phyloP scores from a whole-genome alignment of 768 basidiomycete species.

The Amanita pseudoporphyria region DNA sequence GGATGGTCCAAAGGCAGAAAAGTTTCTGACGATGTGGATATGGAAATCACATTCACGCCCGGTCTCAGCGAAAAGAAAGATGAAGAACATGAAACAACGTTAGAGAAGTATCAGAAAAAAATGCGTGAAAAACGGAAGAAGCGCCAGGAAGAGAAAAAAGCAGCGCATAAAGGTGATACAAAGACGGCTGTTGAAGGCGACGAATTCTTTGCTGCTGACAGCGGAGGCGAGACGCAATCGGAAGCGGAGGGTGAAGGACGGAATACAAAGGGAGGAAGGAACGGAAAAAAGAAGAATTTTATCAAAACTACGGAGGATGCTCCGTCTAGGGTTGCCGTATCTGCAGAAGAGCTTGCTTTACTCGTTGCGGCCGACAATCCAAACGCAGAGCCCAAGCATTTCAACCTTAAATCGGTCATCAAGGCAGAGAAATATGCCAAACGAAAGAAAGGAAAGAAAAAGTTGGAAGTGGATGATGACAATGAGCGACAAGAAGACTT shows the following conservation, averaged over 20 bases:
- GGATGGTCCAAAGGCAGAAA: slow-evolving; percentile 59
- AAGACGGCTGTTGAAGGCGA: slow-evolving; percentile 31
- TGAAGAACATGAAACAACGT: slow-evolving; percentile 69
- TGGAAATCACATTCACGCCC: slow-evolving; percentile 95
- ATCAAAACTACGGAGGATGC: background rate
- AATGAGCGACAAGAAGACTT: slow-evolving; percentile 78
- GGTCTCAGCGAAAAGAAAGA: slow-evolving; percentile 53
- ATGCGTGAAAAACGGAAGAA: slow-evolving; percentile 82
- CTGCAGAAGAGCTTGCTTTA: slow-evolving; percentile 53
- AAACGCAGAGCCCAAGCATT: slow-evolving; percentile 58
- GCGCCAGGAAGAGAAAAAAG: slow-evolving; percentile 59
- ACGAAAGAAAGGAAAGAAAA: slow-evolving; percentile 31
- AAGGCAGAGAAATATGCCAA: slow-evolving; percentile 65
- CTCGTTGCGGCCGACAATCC: slow-evolving; percentile 49
- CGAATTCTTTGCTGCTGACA: slow-evolving; percentile 67
- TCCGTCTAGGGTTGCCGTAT: slow-evolving; percentile 7
- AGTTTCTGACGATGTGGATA: slow-evolving; percentile 52
- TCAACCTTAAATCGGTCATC: slow-evolving; percentile 83
- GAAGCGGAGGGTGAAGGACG: slow-evolving; percentile 12
- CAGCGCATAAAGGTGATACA: slow-evolving; percentile 13
- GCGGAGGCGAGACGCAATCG: slow-evolving; percentile 26
- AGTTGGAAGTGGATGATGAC: slow-evolving; percentile 35
- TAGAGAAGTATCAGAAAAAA: slow-evolving; percentile 85
- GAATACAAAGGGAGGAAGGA: slow-evolving; percentile 16
- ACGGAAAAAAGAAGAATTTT: slow-evolving; percentile 14